Evolutionary conservation across 73 alveolate species (phyloP).

Genomic region (Blepharisma japonicum): DNA sequence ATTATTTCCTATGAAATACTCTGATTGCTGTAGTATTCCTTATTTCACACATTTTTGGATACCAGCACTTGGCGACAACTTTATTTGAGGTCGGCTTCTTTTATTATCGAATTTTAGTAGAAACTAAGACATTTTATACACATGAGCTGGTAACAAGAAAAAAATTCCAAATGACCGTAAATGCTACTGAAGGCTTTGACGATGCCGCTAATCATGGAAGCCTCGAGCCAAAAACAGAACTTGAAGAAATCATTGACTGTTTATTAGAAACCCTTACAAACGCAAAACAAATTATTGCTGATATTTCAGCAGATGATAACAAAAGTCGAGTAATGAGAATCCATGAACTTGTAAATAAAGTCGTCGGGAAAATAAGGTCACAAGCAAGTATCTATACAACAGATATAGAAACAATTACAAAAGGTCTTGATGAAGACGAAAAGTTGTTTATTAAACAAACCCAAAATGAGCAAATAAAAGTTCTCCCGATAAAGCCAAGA

Average conservation of each 20-base stretch:
- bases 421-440: constrained; percentile 11
- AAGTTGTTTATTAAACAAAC: constrained; percentile 11
- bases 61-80: not conserved
- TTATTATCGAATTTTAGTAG: not conserved
- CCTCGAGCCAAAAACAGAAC: constrained; percentile 1
- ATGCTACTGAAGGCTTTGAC: too few relatives aligned
- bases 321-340: too few relatives aligned
- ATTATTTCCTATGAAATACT: not conserved
- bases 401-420: not conserved
- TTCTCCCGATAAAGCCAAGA: too few relatives aligned
- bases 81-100: not conserved
- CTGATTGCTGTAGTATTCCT: not conserved
- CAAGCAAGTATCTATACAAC: not conserved
- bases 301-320: too few relatives aligned
- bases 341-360: too few relatives aligned
- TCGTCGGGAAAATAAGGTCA: not conserved
- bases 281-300: not conserved
- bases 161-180: not conserved
- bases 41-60: not conserved
- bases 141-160: not conserved
- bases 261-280: not conserved
- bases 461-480: not conserved
- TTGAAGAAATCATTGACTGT: not conserved
- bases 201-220: not conserved
- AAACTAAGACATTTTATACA: constrained; percentile 3